Conservation (phyloP, 768 basidiomycete species). For the Suillus ampliporus region DNA sequence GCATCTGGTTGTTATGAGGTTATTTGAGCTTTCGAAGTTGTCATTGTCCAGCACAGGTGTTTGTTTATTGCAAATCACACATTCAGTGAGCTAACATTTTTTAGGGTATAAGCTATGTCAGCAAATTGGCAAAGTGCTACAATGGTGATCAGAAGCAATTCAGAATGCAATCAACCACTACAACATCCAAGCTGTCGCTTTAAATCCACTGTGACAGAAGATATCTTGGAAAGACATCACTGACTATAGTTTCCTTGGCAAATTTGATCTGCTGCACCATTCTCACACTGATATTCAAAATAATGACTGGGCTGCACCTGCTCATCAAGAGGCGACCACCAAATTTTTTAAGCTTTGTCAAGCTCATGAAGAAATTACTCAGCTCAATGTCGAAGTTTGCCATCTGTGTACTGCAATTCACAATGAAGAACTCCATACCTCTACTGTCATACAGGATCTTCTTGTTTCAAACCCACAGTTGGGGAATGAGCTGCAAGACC, state of each 20-base stretch:
- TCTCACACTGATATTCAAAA: slow-evolving; percentile 1
- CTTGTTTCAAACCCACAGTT: slow-evolving; percentile 7
- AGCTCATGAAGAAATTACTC: slow-evolving; percentile 35
- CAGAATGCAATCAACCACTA: slow-evolving; percentile 29
- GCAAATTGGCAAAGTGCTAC: slow-evolving; percentile 37
- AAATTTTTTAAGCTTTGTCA: slow-evolving; percentile 30
- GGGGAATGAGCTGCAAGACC: not conserved
- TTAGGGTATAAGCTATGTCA: slow-evolving; percentile 38
- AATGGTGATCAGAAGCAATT: slow-evolving; percentile 32
- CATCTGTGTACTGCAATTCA: slow-evolving; percentile 22
- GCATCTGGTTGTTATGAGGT: slow-evolving; percentile 32
- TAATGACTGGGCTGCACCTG: slow-evolving; percentile 11
- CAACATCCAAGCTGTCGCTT: slow-evolving; percentile 27
- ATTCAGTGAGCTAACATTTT: too few relatives aligned
- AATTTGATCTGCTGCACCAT: slow-evolving; percentile 24
- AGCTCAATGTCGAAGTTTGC: slow-evolving; percentile 30
- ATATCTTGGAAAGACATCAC: slow-evolving; percentile 23
- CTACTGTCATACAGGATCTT: not conserved
- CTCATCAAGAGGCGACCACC: slow-evolving; percentile 23
- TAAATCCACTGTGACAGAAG: slow-evolving; percentile 20
- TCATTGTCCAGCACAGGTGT: slow-evolving; percentile 17
- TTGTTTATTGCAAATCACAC: too few relatives aligned
- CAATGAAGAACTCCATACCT: slow-evolving; percentile 21
- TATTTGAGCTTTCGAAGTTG: slow-evolving; percentile 38
- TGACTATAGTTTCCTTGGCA: slow-evolving; percentile 20